Evolutionary conservation across 768 basidiomycete genomes (phyloP).

Genomic region (Leccinum subtestaceum): DNA sequence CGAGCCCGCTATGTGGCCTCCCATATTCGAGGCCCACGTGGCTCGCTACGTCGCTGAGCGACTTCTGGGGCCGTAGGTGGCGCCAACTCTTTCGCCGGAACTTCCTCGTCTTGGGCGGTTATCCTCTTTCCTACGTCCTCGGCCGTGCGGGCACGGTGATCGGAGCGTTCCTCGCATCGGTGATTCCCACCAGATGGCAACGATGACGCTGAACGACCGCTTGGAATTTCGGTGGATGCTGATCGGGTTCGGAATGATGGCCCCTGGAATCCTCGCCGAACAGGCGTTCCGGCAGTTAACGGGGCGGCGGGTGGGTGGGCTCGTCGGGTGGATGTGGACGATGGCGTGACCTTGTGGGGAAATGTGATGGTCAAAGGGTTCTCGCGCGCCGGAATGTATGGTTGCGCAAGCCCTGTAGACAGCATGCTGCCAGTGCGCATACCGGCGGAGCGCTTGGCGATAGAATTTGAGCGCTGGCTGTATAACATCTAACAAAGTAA

Average conservation of each 20-base stretch:
- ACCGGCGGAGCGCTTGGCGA: conserved; percentile 10
- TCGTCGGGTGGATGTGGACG: conserved; percentile 36
- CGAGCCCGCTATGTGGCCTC: conserved; percentile 33
- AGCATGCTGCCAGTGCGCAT: conserved; percentile 4
- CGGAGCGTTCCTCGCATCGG: conserved; percentile 58
- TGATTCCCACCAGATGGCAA: conserved; percentile 50
- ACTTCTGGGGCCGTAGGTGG: conserved; percentile 41
- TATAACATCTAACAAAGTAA: background rate
- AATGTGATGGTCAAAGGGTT: conserved; percentile 24
- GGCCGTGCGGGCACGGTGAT: conserved; percentile 50
- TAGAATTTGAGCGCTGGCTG: conserved; percentile 14
- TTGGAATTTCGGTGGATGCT: conserved; percentile 41
- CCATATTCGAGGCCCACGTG: conserved; percentile 33
- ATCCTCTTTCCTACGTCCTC: conserved; percentile 33
- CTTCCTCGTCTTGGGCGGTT: conserved; percentile 32
- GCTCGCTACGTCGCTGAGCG: conserved; percentile 33
- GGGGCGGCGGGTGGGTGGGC: conserved; percentile 30
- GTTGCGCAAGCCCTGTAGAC: conserved; percentile 7
- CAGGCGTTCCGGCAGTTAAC: conserved; percentile 20
- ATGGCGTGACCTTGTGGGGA: conserved; percentile 27
- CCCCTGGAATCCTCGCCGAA: conserved; percentile 49
- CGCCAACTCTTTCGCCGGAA: conserved; percentile 35
- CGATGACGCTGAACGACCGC: conserved; percentile 49
- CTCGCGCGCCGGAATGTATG: conserved; percentile 11
- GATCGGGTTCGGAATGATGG: conserved; percentile 56